Conservation (phyloP, 257 asterid genomes). For the Ilex asprella region DNA sequence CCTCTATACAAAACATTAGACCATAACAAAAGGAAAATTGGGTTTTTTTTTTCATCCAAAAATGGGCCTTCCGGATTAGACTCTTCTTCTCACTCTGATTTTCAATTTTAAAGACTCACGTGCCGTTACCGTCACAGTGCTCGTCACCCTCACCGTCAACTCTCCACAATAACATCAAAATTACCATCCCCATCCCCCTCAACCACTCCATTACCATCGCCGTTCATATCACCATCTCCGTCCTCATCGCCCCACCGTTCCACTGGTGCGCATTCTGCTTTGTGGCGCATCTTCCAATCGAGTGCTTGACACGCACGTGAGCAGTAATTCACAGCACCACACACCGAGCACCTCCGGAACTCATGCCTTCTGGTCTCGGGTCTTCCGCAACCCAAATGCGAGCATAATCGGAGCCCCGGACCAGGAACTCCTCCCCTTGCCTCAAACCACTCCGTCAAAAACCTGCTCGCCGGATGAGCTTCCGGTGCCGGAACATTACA, state of each 20-base stretch:
- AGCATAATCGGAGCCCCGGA: slow-evolving; percentile 63
- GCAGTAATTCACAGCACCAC: slow-evolving; percentile 88
- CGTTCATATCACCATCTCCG: slow-evolving; percentile 24
- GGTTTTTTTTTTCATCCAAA: slow-evolving; percentile 22
- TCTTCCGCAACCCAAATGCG: slow-evolving; percentile 83
- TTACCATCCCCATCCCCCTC: slow-evolving; percentile 8
- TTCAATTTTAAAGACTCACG: slow-evolving; percentile 29
- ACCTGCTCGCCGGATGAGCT: slow-evolving; percentile 65
- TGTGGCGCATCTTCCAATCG: slow-evolving; percentile 93
- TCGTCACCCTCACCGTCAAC: slow-evolving; percentile 11
- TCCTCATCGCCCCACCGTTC: slow-evolving; percentile 40
- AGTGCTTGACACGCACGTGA: slow-evolving; percentile 97
- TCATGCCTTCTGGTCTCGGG: slow-evolving; percentile 85
- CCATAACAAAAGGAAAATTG: slow-evolving; percentile 13
- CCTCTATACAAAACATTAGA: slow-evolving; percentile 19
- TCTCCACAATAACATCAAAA: slow-evolving; percentile 16
- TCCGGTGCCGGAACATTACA: slow-evolving; percentile 82
- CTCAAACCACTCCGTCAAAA: slow-evolving; percentile 67
- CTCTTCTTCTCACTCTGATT: neutral
- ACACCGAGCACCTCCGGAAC: slow-evolving; percentile 84
- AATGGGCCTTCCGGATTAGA: slow-evolving; percentile 21
- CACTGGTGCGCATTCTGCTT: slow-evolving; percentile 61
- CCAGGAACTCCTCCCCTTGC: slow-evolving; percentile 28
- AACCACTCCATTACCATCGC: slow-evolving; percentile 9
- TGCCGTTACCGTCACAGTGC: slow-evolving; percentile 56